Evolutionary conservation across 345 rosid species (phyloP), one percentile per base, ranked within the genome.

Genomic region (Arabidopsis thaliana): DNA sequence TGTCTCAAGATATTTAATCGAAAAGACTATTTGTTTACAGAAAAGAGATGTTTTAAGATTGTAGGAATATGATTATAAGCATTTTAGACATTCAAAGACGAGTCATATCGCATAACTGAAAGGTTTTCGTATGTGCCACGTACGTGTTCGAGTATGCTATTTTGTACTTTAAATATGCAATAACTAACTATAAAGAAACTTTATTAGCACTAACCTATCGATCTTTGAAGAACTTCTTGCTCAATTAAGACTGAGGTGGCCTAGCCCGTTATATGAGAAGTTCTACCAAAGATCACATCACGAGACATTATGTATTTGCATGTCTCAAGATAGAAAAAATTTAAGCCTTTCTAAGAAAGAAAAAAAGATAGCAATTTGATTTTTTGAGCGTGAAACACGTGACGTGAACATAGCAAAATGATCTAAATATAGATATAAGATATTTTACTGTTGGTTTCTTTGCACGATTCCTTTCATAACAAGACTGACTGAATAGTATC

Each of bases 401-500:
- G 49, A 63, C 42, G 45, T 61, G 49, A 13, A 62, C 32, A 23
- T 62, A 53, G 4, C 70, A 41, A 3, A 45, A 34, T 2, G 20
- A 69, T 11, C 46, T 38, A 69, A 53, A 76, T 22, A 23, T 11
- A 69, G 66, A 30, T 77, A 37, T 37, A 7, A 69, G 66, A 30
- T 77, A 37, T 37, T 77, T 70, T 8, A 77, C 16, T 7, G 0
- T 62, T 8, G 53, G 66, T 24, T 45, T 77, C n/a, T 42, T 46
- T 2, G 25, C 34, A 28, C n/a, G 52, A n/a, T 45, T 1, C 13
- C 41, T 14, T 44, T 58, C 62, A 58, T 58, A 50, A 58, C 0
- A 16, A 4, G 32, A 59, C 46, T 37, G 32, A 59, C 46, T 37
- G 7, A 20, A 8, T 20, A 3, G n/a, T 25, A 55, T 6, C 2